Base-by-base conservation (phyloP, 1,139 yeast species). In the Pichia terricola region DNA sequence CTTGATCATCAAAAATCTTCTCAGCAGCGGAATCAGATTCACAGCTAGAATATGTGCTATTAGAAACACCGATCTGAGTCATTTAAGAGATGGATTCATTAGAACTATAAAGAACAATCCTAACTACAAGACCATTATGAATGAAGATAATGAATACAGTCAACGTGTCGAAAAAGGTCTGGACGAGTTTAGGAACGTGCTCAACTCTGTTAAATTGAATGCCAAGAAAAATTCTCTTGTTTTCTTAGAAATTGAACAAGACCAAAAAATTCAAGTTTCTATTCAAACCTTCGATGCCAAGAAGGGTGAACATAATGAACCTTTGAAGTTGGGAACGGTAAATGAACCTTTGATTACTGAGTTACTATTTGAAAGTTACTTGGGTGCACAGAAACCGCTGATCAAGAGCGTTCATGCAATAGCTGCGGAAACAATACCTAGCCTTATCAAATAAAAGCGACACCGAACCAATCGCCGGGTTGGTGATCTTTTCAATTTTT, bases 31-130 rank as follows among this genome's bases (percentile, higher is more conserved):
- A 9, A 73, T 84, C 26, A 72, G 77, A 47, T 70, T 87, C 53
- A 68, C 79, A 40, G 79, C 87, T 34, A 70, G 95, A 51, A 80
- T 91, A 51, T 80, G 83, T 25, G 96, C 98, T 0, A 80, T 83
- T 91, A 3, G 62, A 42, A 86, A 84, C 60, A 89, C 97, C 1
- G 96, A 89, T 62, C 86, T 83, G 62, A 78, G 78, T 50, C 97
- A 91, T 61, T 65, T 91, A 60, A 76, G 84, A 54, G 97, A 91
- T 58, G 97, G 97, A 0, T 75, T 91, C 51, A 77, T 87, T 45
- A 82, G 91, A 57, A 79, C 94, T 3, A 72, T 81, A 40, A 68
- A 78, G 59, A 78, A 81, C 30, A 75, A 75, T 54, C 75, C 78
- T 2, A 60, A 63, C 48, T 67, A 72, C 44, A 70, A 53, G 36